Evolutionary conservation across 2,329 filamentous ascomycete genomes (phyloP).

Genomic region (Fusarium devonianum): DNA sequence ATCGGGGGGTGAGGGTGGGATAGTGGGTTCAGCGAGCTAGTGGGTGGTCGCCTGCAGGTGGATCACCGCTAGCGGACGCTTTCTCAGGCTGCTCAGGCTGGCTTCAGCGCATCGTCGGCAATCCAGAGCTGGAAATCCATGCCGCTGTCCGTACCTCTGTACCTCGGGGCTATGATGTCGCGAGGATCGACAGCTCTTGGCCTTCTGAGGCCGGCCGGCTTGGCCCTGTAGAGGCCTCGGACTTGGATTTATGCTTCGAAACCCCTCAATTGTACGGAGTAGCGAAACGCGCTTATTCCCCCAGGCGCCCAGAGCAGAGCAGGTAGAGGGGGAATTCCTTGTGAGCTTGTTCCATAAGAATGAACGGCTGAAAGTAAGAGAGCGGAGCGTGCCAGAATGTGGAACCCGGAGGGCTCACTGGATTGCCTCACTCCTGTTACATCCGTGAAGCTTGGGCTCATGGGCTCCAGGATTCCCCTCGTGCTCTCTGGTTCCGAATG

Average conservation of each 20-base stretch:
- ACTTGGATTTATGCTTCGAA: too few species aligned
- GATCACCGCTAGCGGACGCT: slow-evolving; percentile 38
- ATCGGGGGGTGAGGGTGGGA: slow-evolving; percentile 24
- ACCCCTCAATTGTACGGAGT: too few species aligned
- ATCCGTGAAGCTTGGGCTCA: slow-evolving; percentile 17
- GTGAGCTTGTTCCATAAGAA: slow-evolving; percentile 12
- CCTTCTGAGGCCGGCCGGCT: slow-evolving; percentile 17
- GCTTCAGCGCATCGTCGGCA: slow-evolving; percentile 15
- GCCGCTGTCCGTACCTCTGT: slow-evolving; percentile 9
- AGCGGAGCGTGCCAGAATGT: slow-evolving; percentile 20
- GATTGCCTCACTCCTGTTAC: slow-evolving; percentile 31
- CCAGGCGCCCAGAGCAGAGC: too few species aligned
- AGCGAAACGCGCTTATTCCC: too few species aligned
- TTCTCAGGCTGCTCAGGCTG: slow-evolving; percentile 19
- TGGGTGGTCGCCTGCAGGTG: slow-evolving; percentile 42
- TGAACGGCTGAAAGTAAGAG: slow-evolving; percentile 4
- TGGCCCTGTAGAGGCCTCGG: slow-evolving; percentile 8
- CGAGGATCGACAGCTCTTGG: slow-evolving; percentile 32
- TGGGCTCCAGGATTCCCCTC: slow-evolving; percentile 10
- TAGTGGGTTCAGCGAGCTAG: slow-evolving; percentile 34
- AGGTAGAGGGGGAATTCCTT: slow-evolving; percentile 11
- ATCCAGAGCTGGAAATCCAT: slow-evolving; percentile 11
- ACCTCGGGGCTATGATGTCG: slow-evolving; percentile 26
- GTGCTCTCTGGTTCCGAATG: slow-evolving; percentile 10
- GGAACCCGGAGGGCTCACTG: slow-evolving; percentile 26